phyloP scores from a whole-genome alignment of 2,329 filamentous ascomycete species.

The Cladosporium sp. region DNA sequence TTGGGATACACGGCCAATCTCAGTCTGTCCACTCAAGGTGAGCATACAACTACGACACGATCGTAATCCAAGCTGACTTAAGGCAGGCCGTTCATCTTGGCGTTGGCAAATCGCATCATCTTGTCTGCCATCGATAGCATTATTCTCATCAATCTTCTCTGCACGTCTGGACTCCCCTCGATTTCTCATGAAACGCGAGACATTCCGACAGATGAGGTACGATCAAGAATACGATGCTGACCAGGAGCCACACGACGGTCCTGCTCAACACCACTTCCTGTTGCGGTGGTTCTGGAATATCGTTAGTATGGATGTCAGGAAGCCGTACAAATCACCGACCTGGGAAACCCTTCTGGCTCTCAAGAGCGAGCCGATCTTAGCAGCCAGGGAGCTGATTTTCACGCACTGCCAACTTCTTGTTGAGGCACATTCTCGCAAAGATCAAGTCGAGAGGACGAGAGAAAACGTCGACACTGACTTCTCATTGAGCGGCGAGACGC shows the following conservation, averaged over 20 bases:
- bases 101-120: constrained; percentile 27
- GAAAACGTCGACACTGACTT: too few species aligned
- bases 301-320: not conserved
- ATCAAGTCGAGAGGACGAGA: too few species aligned
- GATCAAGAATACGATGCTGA: too few species aligned
- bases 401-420: constrained; percentile 26
- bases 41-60: not conserved
- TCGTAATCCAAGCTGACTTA: too few species aligned
- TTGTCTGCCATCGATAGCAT: constrained; percentile 23
- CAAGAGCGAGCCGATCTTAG: constrained; percentile 23
- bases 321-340: constrained; percentile 20
- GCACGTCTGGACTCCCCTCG: constrained; percentile 28
- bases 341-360: constrained; percentile 23
- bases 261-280: too few species aligned
- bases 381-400: constrained; percentile 28
- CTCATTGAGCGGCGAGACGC: too few species aligned
- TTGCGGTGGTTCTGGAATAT: too few species aligned
- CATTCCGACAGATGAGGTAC: too few species aligned
- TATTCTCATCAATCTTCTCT: constrained; percentile 23
- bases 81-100: constrained; percentile 17
- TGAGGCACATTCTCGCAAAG: constrained; percentile 15
- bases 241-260: too few species aligned
- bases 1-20: constrained; percentile 28
- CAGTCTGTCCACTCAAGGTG: constrained; percentile 20
- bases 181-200: constrained; percentile 25